These are phyloP conservation scores for Fusarium tjaetaba DNA, from an alignment of 2,329 filamentous ascomycete species.

Conservation along the genomic window DNA sequence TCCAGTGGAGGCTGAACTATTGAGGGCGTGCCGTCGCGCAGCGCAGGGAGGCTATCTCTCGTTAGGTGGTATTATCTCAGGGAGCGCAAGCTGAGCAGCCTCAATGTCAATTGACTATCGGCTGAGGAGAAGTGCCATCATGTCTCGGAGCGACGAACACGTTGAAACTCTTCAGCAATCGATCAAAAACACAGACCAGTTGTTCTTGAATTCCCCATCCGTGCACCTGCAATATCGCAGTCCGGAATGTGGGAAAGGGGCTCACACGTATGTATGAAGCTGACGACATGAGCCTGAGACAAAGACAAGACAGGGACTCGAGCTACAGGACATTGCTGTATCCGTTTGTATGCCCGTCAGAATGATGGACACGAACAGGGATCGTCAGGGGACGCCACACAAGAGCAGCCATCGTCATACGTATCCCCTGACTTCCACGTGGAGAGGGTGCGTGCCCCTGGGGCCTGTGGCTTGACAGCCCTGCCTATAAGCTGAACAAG, in stretches of 20 bases:
- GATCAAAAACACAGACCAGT: slow-evolving; percentile 14
- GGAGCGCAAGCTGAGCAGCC: background rate
- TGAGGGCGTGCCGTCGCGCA: slow-evolving; percentile 17
- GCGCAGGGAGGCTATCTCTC: slow-evolving; percentile 8
- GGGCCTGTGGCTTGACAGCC: slow-evolving; percentile 32
- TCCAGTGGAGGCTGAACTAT: slow-evolving; percentile 20
- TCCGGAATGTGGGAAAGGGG: slow-evolving; percentile 30
- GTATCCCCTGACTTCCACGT: slow-evolving; percentile 33
- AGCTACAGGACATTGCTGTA: background rate
- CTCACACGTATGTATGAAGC: slow-evolving; percentile 26
- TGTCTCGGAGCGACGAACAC: slow-evolving; percentile 24
- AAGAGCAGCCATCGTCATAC: slow-evolving; percentile 15
- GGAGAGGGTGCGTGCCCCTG: slow-evolving; percentile 24
- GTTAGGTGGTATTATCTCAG: background rate
- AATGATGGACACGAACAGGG: slow-evolving; percentile 26
- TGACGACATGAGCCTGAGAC: slow-evolving; percentile 25
- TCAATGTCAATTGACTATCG: slow-evolving; percentile 3
- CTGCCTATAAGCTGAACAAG: slow-evolving; percentile 9
- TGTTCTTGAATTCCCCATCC: slow-evolving; percentile 30
- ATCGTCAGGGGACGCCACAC: slow-evolving; percentile 38
- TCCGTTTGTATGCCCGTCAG: slow-evolving; percentile 25
- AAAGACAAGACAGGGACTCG: background rate
- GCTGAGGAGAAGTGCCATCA: background rate
- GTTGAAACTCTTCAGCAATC: slow-evolving; percentile 8
- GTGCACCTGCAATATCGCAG: slow-evolving; percentile 27